phyloP scores from a whole-genome alignment of 1,284 basidiomycete species.

The Omphalotus olearius region DNA sequence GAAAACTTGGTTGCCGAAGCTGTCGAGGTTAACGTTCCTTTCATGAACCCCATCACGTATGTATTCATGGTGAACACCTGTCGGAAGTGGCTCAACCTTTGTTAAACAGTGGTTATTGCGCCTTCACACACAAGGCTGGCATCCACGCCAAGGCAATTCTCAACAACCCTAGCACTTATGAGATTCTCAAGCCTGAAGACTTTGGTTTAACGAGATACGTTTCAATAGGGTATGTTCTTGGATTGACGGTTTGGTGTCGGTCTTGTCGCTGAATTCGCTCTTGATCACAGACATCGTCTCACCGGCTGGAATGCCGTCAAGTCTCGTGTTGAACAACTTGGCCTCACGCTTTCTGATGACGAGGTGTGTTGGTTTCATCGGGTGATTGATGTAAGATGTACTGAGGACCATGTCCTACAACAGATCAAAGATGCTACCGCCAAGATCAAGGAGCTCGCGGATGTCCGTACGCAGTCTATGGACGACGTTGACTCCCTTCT shows the following conservation, averaged over 20 bases:
- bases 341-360: conserved; percentile 80
- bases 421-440: conserved; percentile 95
- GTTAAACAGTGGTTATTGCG: conserved; percentile 85
- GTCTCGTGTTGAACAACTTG: conserved; percentile 96
- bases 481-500: conserved; percentile 98
- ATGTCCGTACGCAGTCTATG: conserved; percentile 97
- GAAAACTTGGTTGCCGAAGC: conserved; percentile 99
- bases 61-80: conserved; percentile 20
- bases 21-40: conserved; percentile 97
- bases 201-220: conserved; percentile 98
- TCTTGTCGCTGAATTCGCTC: conserved; percentile 12
- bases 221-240: conserved; percentile 76
- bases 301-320: conserved; percentile 99
- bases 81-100: conserved; percentile 5
- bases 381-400: neutral
- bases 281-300: conserved; percentile 68
- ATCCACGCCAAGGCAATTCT: conserved; percentile 99
- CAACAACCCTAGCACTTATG: conserved; percentile 99
- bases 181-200: conserved; percentile 97
- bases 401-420: neutral
- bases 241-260: neutral
- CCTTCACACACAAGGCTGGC: conserved; percentile 99
- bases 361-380: conserved; percentile 46
- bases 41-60: conserved; percentile 91
- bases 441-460: conserved; percentile 99